Evolutionary conservation across 2,329 filamentous ascomycete genomes (phyloP).

Genomic region (Fusarium denticulatum): DNA sequence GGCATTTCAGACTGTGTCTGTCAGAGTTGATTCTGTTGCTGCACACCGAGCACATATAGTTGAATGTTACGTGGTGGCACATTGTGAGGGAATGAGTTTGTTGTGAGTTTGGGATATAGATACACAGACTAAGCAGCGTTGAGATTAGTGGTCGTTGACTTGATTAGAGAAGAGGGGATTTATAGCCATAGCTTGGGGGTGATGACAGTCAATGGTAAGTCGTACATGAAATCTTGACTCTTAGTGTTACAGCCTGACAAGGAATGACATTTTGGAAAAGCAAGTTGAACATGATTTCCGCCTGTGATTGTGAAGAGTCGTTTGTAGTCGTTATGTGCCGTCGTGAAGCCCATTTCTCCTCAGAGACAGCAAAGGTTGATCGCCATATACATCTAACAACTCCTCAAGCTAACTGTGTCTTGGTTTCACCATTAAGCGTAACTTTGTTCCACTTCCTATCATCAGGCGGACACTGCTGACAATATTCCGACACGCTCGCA

Average conservation of each 20-base stretch:
- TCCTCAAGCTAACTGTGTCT: background rate
- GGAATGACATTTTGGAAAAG: background rate
- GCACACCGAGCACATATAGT: slow-evolving; percentile 3
- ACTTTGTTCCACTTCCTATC: slow-evolving; percentile 19
- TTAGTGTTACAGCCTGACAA: fast-evolving
- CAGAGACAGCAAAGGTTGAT: fast-evolving
- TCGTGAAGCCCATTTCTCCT: fast-evolving
- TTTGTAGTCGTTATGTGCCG: background rate
- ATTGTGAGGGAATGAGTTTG: background rate
- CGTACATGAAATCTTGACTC: fast-evolving
- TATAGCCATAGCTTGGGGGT: background rate
- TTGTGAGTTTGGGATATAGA: too few species aligned
- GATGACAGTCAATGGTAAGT: background rate
- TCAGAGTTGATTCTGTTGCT: background rate
- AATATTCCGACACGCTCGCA: slow-evolving; percentile 7
- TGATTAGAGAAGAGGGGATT: too few species aligned
- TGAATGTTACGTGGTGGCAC: slow-evolving; percentile 2
- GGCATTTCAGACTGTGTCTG: background rate
- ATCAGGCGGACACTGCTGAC: slow-evolving; percentile 11
- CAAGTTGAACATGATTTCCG: too few species aligned
- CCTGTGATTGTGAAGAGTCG: background rate
- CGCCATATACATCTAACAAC: fast-evolving
- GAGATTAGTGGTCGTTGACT: background rate
- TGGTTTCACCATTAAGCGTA: background rate
- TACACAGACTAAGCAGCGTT: background rate